Evolutionary conservation across 257 asterid species (phyloP), one percentile per base, ranked within the genome.

Genomic region (Haberlea rhodopensis): DNA sequence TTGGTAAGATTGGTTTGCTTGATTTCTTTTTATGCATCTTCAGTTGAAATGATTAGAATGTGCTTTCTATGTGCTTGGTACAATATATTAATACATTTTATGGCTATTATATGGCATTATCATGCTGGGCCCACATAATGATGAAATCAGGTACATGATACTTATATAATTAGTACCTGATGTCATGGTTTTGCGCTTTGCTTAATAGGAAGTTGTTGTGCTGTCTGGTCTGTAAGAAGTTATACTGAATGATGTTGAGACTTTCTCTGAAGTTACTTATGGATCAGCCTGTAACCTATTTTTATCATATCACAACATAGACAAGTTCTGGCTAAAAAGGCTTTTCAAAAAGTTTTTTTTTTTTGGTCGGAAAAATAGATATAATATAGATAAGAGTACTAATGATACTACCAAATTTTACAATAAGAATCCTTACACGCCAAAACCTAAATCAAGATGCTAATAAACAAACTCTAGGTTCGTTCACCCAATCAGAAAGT

Each of bases 11-110:
- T 53, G 23, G 18, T 48, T 16, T 66, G 20, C 43, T 16, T 64
- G 22, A 57, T 49, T 26, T 68, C 63, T 21, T 43, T 63, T 63
- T 15, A 1, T 22, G 28, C 54, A 24, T 65, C 27, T 60, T 15
- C 52, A 15, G 28, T 26, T 62, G 51, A 15, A 54, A 53, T 26
- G 27, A 2, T 10, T 64, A 57, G 18, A 11, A 59, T 28, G 49
- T 55, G 52, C 61, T 24, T 69, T 51, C 10, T 28, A 40, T 43
- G 6, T 16, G 7, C 7, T 15, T 15, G 40, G 40, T 8, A 32
- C 1, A 13, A 8, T 8, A 7, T 32, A 32, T 32, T 5, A 7
- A 32, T 32, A 32, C 8, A 8, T 43, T 15, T 16, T 16, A 15
- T 43, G 19, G 5, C 51, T 13, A 43, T 43, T 43, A 1, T 43